phyloP scores from a whole-genome alignment of 805 yeast species.

The Zygoascus ofunaensis region DNA sequence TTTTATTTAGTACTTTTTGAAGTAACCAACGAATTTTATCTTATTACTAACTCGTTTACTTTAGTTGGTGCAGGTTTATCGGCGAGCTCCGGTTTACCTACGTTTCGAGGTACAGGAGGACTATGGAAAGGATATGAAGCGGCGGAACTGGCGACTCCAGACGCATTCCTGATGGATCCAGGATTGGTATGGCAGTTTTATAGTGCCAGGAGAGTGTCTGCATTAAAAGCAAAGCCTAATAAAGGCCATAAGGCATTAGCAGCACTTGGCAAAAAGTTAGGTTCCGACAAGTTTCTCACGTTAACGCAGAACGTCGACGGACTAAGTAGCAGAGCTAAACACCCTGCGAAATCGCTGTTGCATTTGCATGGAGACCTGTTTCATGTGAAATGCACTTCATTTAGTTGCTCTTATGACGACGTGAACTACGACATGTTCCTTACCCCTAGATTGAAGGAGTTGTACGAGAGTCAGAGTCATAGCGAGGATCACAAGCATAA shows the following conservation, averaged over 20 bases:
- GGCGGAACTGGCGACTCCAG: constrained; percentile 84
- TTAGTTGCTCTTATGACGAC: constrained; percentile 50
- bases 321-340: constrained; percentile 56
- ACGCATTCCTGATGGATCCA: constrained; percentile 76
- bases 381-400: constrained; percentile 63
- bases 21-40: too few species aligned
- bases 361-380: constrained; percentile 79
- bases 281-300: constrained; percentile 43
- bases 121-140: constrained; percentile 71
- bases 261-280: constrained; percentile 39
- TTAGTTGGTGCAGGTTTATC: constrained; percentile 80
- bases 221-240: constrained; percentile 63
- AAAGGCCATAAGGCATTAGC: constrained; percentile 65
- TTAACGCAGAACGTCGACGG: constrained; percentile 84
- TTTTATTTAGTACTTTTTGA: too few species aligned
- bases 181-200: constrained; percentile 88
- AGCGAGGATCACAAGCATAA: neutral
- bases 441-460: constrained; percentile 15
- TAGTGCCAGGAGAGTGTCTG: constrained; percentile 54
- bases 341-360: constrained; percentile 41
- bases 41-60: too few species aligned
- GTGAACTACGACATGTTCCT: constrained; percentile 51
- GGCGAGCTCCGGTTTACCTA: constrained; percentile 66
- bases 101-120: constrained; percentile 65
- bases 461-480: neutral